phyloP scores from a whole-genome alignment of 1,139 yeast genomes.

The Pichia norvegensis region DNA sequence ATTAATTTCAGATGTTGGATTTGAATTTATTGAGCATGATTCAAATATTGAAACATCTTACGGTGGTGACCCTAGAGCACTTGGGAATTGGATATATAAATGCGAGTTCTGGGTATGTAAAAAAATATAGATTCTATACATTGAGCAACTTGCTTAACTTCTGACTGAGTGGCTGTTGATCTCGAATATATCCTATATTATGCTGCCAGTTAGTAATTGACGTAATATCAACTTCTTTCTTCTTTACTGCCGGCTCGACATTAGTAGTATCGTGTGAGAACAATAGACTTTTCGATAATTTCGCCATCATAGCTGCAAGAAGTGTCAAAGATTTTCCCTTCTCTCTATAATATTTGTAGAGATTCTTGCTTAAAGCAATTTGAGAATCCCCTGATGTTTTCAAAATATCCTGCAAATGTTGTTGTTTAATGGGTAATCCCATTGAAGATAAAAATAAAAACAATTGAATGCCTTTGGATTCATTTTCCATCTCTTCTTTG shows the following conservation, averaged over 20 bases:
- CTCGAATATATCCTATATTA: constrained; percentile 14
- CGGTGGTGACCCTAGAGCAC: constrained; percentile 44
- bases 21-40: constrained; percentile 41
- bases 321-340: constrained; percentile 29
- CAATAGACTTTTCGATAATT: constrained; percentile 11
- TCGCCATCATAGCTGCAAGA: constrained; percentile 19
- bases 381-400: constrained; percentile 32
- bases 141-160: constrained; percentile 4
- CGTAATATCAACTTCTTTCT: constrained; percentile 9
- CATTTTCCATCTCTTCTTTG: constrained; percentile 29
- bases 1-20: constrained; percentile 46
- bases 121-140: not conserved
- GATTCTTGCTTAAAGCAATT: constrained; percentile 30
- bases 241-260: not conserved
- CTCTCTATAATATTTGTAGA: constrained; percentile 33
- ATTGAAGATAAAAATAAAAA: constrained; percentile 35
- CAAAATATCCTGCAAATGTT: constrained; percentile 32
- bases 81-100: constrained; percentile 53
- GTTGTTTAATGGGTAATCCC: constrained; percentile 36
- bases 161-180: constrained; percentile 4
- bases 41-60: constrained; percentile 44
- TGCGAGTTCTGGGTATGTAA: constrained; percentile 71
- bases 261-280: constrained; percentile 2
- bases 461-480: constrained; percentile 32
- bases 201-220: constrained; percentile 19